A percentile compares a stretch with the other conserved stretches of the same genome.
Conservation (phyloP, 495 filamentous ascomycete genomes). For the Penicillium steckii region DNA sequence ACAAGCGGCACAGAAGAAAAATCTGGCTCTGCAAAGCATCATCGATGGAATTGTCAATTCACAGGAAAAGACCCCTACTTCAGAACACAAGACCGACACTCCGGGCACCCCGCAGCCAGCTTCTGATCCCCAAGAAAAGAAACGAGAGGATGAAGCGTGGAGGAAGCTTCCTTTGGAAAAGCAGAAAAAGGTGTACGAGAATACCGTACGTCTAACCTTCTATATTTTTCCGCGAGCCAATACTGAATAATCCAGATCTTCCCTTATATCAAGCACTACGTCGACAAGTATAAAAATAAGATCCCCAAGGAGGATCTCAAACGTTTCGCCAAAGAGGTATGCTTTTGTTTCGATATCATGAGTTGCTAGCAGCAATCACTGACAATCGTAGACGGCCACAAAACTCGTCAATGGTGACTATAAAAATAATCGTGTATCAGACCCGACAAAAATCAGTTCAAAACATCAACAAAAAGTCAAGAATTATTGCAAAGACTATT, state of each 20-base stretch:
- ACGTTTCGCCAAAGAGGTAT: slow-evolving; percentile 78
- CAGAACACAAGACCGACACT: slow-evolving; percentile 53
- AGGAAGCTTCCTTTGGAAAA: slow-evolving; percentile 74
- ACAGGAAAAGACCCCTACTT: slow-evolving; percentile 59
- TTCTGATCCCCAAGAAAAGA: slow-evolving; percentile 59
- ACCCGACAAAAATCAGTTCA: slow-evolving; percentile 75
- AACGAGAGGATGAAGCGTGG: slow-evolving; percentile 74
- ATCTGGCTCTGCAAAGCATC: slow-evolving; percentile 73
- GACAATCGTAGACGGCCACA: slow-evolving; percentile 57
- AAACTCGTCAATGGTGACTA: slow-evolving; percentile 87
- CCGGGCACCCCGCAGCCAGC: slow-evolving; percentile 48
- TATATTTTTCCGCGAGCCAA: background rate
- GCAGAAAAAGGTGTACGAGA: slow-evolving; percentile 89
- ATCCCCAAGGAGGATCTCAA: slow-evolving; percentile 87
- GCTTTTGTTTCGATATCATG: slow-evolving; percentile 6
- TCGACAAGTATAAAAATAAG: slow-evolving; percentile 81
- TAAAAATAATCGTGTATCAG: slow-evolving; percentile 77
- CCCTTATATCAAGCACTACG: slow-evolving; percentile 78
- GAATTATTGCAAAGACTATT: slow-evolving; percentile 75
- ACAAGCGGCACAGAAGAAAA: slow-evolving; percentile 65
- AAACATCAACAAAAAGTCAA: slow-evolving; percentile 82
- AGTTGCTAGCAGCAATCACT: background rate
- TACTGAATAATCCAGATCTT: slow-evolving; percentile 57
- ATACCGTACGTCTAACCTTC: slow-evolving; percentile 62
- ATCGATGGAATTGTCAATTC: slow-evolving; percentile 77